Conservation (phyloP, 352 stramenopile genomes). For the Phytophthora cactorum region DNA sequence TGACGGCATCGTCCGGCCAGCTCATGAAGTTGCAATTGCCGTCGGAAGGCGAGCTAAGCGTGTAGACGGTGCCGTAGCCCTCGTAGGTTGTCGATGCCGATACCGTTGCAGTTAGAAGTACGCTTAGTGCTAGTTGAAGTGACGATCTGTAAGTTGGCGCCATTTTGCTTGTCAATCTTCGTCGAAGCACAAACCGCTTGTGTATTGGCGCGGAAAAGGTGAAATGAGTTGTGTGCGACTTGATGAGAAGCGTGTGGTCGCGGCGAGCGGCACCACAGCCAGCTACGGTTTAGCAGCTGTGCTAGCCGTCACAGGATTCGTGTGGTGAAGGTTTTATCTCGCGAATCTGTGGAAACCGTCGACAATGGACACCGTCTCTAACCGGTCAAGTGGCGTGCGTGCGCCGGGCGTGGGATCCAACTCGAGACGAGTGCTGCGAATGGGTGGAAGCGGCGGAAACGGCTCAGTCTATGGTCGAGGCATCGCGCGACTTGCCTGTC, state of each 20-base stretch:
- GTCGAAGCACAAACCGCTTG: neutral
- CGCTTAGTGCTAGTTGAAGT: slow-evolving; percentile 17
- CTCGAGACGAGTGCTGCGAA: slow-evolving; percentile 9
- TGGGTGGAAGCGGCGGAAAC: slow-evolving; percentile 20
- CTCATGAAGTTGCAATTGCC: slow-evolving; percentile 64
- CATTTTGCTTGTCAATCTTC: slow-evolving; percentile 15
- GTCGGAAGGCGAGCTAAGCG: slow-evolving; percentile 27
- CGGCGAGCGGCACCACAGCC: slow-evolving; percentile 15
- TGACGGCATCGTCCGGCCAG: slow-evolving; percentile 28
- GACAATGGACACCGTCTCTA: slow-evolving; percentile 25
- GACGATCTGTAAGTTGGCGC: slow-evolving; percentile 7
- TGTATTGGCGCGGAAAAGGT: slow-evolving; percentile 1
- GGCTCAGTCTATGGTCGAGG: slow-evolving; percentile 3
- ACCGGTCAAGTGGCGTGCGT: slow-evolving; percentile 17
- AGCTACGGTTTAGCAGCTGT: slow-evolving; percentile 17
- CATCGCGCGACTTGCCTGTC: slow-evolving; percentile 26
- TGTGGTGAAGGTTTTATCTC: slow-evolving; percentile 20
- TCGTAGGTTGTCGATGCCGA: slow-evolving; percentile 11
- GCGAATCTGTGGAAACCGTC: slow-evolving; percentile 10
- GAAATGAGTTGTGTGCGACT: slow-evolving; percentile 12
- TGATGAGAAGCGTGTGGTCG: slow-evolving; percentile 13
- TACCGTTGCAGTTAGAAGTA: slow-evolving; percentile 7
- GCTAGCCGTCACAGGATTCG: slow-evolving; percentile 8
- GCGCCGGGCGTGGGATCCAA: slow-evolving; percentile 15
- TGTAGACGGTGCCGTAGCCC: slow-evolving; percentile 39